Evolutionary conservation across 495 filamentous ascomycete genomes (phyloP), one percentile per base, ranked within the genome.

Genomic region (Penicillium paxilli): DNA sequence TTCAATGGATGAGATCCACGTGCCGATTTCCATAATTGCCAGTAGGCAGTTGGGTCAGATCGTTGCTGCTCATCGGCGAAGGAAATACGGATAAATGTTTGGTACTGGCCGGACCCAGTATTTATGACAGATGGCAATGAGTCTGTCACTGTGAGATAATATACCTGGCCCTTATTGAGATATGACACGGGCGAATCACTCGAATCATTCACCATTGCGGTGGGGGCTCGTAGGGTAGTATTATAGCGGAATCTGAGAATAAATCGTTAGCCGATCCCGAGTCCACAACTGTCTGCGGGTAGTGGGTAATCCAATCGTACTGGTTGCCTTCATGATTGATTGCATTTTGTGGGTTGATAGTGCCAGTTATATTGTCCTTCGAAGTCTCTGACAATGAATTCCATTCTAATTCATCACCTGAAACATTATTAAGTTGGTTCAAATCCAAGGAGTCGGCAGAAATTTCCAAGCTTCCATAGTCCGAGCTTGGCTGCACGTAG

Each of bases 1-100:
- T 42, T 16, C 3, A 11, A 24, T 44, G n/a, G 11, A 6, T 21
- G 9, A 6, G 12, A 14, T 63, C 94, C 94, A 37, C 94, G 82
- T 0, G 92, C 91, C 66, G 96, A 92, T 64, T 97, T 97, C 94
- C 94, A 98, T 19, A 98, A 67, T 58, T 91, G 91, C 94, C 94
- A 98, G 70, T 90, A 96, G 9, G 87, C 77, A 20, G 83, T 85
- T 0, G 94, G 92, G 52, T 86, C 88, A 49, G 83, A 81, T 55
- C 94, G 78, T 66, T 97, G 93, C 57, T 93, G 84, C 52, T 96
- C 89, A 51, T 96, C 92, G 61, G 97, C 92, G 63, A 98, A 98
- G 0, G 92, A 96, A 38, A 98, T 85, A 4, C 94, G 87, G 35
- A 98, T 77, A 60, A 84, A 94, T 0, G 92, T 96, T 24, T 93